A percentile compares a stretch with the other conserved stretches of the same genome.
phyloP scores from a whole-genome alignment of 2,329 filamentous ascomycete genomes.

The Dothiorella sarmentorum region DNA sequence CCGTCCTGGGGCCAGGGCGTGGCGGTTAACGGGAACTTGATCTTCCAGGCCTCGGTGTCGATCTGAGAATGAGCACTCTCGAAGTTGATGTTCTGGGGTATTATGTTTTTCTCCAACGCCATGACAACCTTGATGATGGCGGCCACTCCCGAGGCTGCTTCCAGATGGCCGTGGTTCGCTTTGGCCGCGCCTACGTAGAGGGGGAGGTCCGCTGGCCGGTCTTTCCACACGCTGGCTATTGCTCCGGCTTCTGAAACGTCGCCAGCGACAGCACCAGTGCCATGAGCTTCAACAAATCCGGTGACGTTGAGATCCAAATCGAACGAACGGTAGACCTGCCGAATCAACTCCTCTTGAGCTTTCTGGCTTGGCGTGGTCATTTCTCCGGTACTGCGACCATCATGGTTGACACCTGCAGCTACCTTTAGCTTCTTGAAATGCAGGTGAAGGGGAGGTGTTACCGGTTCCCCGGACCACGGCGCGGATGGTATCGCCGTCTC shows the following conservation, averaged over 20 bases:
- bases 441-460: slow-evolving; percentile 37
- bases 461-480: slow-evolving; percentile 42
- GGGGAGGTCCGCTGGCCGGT: slow-evolving; percentile 16
- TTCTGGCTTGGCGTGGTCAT: slow-evolving; percentile 34
- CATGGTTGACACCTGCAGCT: slow-evolving; percentile 21
- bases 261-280: slow-evolving; percentile 57
- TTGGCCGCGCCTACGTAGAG: slow-evolving; percentile 28
- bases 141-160: slow-evolving; percentile 28
- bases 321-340: slow-evolving; percentile 32
- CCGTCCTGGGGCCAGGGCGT: slow-evolving; percentile 20
- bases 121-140: slow-evolving; percentile 28
- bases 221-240: slow-evolving; percentile 22
- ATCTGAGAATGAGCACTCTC: slow-evolving; percentile 18
- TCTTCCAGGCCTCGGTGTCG: slow-evolving; percentile 16
- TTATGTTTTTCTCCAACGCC: slow-evolving; percentile 23
- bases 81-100: slow-evolving; percentile 27
- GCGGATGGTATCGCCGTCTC: slow-evolving; percentile 52
- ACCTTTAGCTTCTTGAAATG: slow-evolving; percentile 32
- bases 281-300: slow-evolving; percentile 50
- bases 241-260: slow-evolving; percentile 38
- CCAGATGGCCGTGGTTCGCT: slow-evolving; percentile 31
- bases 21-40: slow-evolving; percentile 19
- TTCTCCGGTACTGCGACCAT: slow-evolving; percentile 26
- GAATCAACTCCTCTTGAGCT: slow-evolving; percentile 36
- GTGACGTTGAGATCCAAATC: slow-evolving; percentile 28